A percentile compares a stretch with the other conserved stretches of the same genome.
Conservation (phyloP, 768 basidiomycete genomes). For the Lanmaoa pseudosensibilis region DNA sequence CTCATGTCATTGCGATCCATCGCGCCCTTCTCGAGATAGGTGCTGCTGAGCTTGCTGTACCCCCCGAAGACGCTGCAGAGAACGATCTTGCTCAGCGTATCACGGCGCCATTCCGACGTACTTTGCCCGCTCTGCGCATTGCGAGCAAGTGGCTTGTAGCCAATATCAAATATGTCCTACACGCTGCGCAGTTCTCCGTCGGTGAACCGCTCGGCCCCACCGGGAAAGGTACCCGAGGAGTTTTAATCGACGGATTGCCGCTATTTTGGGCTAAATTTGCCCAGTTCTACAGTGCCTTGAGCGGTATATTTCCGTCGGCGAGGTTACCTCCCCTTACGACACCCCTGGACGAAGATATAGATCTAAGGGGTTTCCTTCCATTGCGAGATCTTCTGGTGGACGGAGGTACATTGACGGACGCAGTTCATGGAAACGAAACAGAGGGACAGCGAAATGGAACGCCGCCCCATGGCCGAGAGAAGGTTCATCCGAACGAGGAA, state of each 20-base stretch:
- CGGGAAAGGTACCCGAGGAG: slow-evolving; percentile 19
- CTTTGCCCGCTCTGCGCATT: slow-evolving; percentile 83
- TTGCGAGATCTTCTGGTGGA: slow-evolving; percentile 59
- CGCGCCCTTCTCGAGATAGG: slow-evolving; percentile 66
- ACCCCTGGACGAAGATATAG: slow-evolving; percentile 86
- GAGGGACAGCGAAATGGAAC: slow-evolving; percentile 26
- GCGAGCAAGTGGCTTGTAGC: slow-evolving; percentile 86
- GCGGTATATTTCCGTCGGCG: slow-evolving; percentile 64
- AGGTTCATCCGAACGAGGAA: slow-evolving; percentile 90
- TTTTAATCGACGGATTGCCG: slow-evolving; percentile 35
- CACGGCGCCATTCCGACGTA: slow-evolving; percentile 81
- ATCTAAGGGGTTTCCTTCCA: slow-evolving; percentile 86
- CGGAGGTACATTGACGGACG: slow-evolving; percentile 3
- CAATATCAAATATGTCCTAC: slow-evolving; percentile 67
- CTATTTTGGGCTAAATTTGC: slow-evolving; percentile 76
- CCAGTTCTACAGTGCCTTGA: slow-evolving; percentile 62
- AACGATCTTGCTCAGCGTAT: slow-evolving; percentile 77
- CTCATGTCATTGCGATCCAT: slow-evolving; percentile 67
- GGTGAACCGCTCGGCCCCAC: slow-evolving; percentile 11
- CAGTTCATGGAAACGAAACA: slow-evolving; percentile 23
- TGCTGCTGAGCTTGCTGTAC: slow-evolving; percentile 54
- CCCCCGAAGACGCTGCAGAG: slow-evolving; percentile 53
- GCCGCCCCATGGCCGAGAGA: slow-evolving; percentile 36
- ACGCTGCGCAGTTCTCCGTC: slow-evolving; percentile 39
- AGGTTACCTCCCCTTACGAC: slow-evolving; percentile 56